phyloP scores from a whole-genome alignment of 2,329 filamentous ascomycete species.

The Monilinia polystroma region DNA sequence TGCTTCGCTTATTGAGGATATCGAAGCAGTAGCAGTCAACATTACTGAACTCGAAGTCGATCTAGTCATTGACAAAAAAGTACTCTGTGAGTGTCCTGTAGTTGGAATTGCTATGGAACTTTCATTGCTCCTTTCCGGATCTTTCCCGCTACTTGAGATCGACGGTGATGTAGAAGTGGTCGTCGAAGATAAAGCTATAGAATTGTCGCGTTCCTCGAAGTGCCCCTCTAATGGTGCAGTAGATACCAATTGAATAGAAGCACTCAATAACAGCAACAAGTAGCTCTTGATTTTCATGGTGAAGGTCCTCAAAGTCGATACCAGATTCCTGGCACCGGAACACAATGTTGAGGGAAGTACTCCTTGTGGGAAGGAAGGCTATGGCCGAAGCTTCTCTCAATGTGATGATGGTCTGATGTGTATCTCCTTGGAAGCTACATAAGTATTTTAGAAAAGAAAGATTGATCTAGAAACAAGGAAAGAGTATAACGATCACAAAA shows the following conservation, averaged over 20 bases:
- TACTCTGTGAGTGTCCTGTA: slow-evolving; percentile 3
- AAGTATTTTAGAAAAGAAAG: not conserved
- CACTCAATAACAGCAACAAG: slow-evolving; percentile 31
- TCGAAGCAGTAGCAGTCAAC: slow-evolving; percentile 3
- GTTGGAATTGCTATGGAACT: not conserved
- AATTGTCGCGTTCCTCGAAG: slow-evolving; percentile 33
- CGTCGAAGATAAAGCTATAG: slow-evolving; percentile 33
- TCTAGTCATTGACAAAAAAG: slow-evolving; percentile 2
- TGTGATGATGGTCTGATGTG: slow-evolving; percentile 1
- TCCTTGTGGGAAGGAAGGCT: slow-evolving; percentile 1
- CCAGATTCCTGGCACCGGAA: not conserved
- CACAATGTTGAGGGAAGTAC: not conserved
- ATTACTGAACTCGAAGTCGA: slow-evolving; percentile 12
- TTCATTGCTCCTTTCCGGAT: slow-evolving; percentile 4
- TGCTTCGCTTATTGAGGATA: not conserved
- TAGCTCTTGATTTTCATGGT: slow-evolving; percentile 30
- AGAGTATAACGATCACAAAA: not conserved
- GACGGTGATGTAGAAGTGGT: slow-evolving; percentile 24
- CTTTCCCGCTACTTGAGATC: slow-evolving; percentile 12
- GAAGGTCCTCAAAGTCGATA: slow-evolving; percentile 26
- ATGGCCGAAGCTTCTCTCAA: slow-evolving; percentile 5
- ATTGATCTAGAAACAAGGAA: not conserved
- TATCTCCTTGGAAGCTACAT: slow-evolving; percentile 2
- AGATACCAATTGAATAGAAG: slow-evolving; percentile 31
- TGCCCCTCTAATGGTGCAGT: slow-evolving; percentile 30